Evolutionary conservation across 805 yeast species (phyloP), one percentile per base, ranked within the genome.

Genomic region (Cyberlindnera euphorbiae): DNA sequence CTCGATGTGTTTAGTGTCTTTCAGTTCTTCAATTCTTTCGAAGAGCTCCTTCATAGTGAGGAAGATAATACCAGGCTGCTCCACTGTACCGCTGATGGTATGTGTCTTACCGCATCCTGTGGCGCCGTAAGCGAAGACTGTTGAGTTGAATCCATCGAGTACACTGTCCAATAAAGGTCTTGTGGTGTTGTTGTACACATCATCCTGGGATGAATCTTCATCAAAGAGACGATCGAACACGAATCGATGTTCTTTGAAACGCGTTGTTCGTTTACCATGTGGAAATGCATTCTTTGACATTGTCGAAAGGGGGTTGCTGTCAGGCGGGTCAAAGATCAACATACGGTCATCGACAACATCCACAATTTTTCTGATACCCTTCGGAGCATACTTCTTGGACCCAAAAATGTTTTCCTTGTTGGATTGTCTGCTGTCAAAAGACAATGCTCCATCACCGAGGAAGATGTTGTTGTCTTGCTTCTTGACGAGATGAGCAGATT

Each of bases 51-150:
- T 67, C 81, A 86, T 78, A 0, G 96, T 80, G 28, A 80, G 61
- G 49, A 79, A 84, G 0, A 87, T 82, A 11, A 89, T 73, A 0
- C 96, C 96, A 0, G 95, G 96, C 17, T 71, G 62, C 2, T 73
- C 73, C 0, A 77, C 69, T 0, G 79, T 72, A 0, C 96, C 96
- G 55, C 82, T 74, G 22, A 89, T 83, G 0, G 97, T 89, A 56
- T 82, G 87, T 0, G 97, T 89, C 55, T 89, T 89, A n/a, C 97
- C 97, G 59, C 97, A 89, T 0, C 97, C 97, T 0, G 97, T 89
- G 19, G 97, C 95, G 1, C 97, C 97, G 56, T 89, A 89, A 1
- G 97, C 97, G 64, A 89, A 89, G 0, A 89, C 86, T 0, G 96
- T 87, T 6, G 95, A 81, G 56, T 90, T 88, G 59, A 66, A 85